These are phyloP conservation scores for Pleurotus ostreatus DNA, from an alignment of 768 basidiomycete species.

Conservation along the genomic window DNA sequence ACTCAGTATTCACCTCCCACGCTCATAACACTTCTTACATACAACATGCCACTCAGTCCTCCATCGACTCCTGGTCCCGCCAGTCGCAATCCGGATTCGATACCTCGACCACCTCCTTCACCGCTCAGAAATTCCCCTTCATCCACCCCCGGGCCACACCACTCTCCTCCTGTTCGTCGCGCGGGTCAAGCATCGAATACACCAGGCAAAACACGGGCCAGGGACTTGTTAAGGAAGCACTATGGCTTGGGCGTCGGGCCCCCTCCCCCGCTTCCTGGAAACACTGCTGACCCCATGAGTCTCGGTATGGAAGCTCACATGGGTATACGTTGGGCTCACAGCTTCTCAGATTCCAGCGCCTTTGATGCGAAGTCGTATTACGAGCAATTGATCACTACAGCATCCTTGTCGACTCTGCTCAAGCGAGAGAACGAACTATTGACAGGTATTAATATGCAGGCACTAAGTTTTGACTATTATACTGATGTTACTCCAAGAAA, in stretches of 20 bases:
- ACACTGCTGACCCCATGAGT: conserved; percentile 74
- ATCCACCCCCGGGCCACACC: conserved; percentile 13
- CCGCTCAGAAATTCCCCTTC: conserved; percentile 38
- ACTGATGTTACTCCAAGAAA: conserved; percentile 48
- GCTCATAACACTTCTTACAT: background rate
- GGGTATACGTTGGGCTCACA: conserved; percentile 5
- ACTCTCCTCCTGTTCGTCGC: background rate
- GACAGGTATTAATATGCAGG: conserved; percentile 26
- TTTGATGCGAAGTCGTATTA: conserved; percentile 86
- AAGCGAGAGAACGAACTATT: conserved; percentile 82
- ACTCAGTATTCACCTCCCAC: background rate
- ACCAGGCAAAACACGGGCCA: conserved; percentile 52
- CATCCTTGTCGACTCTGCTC: conserved; percentile 67
- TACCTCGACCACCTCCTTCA: conserved; percentile 35
- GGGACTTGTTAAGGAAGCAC: conserved; percentile 79
- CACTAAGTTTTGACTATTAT: background rate
- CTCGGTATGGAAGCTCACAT: conserved; percentile 44
- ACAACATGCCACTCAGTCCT: background rate
- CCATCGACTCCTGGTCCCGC: conserved; percentile 15
- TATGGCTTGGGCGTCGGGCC: conserved; percentile 81
- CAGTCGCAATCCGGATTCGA: conserved; percentile 21
- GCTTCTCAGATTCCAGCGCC: conserved; percentile 60
- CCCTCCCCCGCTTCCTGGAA: conserved; percentile 56
- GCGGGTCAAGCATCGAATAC: conserved; percentile 13
- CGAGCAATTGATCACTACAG: conserved; percentile 80